Conservation (phyloP, 2,329 filamentous ascomycete species). For the Escovopsis sp. region DNA sequence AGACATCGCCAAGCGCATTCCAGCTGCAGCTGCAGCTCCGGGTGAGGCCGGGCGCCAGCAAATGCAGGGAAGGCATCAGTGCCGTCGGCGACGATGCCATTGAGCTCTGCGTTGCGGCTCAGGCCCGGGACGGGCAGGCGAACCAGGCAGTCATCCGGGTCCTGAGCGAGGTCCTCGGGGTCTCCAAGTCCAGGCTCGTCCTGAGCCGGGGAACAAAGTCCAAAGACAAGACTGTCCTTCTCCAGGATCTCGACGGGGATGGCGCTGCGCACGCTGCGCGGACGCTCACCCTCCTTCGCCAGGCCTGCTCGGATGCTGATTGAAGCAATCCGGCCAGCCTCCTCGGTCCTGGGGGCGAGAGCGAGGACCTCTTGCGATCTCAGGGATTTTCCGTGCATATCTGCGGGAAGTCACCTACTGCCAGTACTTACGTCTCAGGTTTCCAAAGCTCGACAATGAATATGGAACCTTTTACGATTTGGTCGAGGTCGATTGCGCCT, state of each 20-base stretch:
- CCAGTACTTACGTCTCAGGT: too few species aligned
- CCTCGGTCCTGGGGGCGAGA: too few species aligned
- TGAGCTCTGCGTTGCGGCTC: conserved; percentile 50
- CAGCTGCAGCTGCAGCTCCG: conserved; percentile 47
- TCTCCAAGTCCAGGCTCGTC: conserved; percentile 48
- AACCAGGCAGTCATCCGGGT: conserved; percentile 51
- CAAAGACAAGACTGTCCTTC: conserved; percentile 44
- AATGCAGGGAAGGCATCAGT: conserved; percentile 43
- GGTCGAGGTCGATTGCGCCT: too few species aligned
- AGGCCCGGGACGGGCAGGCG: conserved; percentile 49
- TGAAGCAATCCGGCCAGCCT: too few species aligned
- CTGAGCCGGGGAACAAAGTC: conserved; percentile 49
- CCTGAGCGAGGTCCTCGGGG: conserved; percentile 41
- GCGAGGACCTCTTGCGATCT: too few species aligned
- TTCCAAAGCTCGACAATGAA: too few species aligned
- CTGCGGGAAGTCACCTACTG: too few species aligned
- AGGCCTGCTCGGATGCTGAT: conserved; percentile 7
- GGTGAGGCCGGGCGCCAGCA: conserved; percentile 50
- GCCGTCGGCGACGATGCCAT: conserved; percentile 40
- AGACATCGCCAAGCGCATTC: conserved; percentile 20
- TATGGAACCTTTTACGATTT: too few species aligned
- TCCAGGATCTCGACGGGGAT: conserved; percentile 20
- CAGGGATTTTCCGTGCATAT: too few species aligned
- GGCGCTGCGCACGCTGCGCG: conserved; percentile 13
- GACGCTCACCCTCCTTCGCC: conserved; percentile 14